Evolutionary conservation across 768 basidiomycete genomes (phyloP), one percentile per base, ranked within the genome.

Genomic region (Boletus pseudo-olivaceus): DNA sequence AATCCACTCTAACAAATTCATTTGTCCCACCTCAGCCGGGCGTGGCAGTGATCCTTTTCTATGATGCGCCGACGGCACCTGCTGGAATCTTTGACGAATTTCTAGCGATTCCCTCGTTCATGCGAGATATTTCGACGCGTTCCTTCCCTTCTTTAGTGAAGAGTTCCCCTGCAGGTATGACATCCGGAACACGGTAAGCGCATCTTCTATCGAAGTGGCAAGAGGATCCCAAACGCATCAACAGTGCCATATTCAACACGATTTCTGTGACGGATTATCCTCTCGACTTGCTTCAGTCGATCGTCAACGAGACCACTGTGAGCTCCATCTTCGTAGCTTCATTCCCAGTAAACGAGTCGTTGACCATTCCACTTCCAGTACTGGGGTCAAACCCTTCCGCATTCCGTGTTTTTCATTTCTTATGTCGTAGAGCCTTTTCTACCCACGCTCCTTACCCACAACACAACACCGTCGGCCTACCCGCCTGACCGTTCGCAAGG

Each of bases 371-470:
- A 71, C 53, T 2, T 32, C 14, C 12, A 61, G 63, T 53, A 49
- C 32, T 55, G 64, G 63, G 54, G 45, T 0, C 3, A 38, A 23
- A 40, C 26, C 14, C 53, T 58, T 10, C 5, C 34, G 3, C 34
- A 46, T 6, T n/a, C 43, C 5, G 39, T 14, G 4, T 3, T 29
- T 30, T 45, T 55, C 27, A 5, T 61, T 27, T 61, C 59, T 12
- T 64, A 65, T 9, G 60, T 42, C 1, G 71, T 81, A 49, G 82
- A 85, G 54, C 79, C 80, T 5, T 83, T 85, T 75, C 72, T 79
- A 0, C 68, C 77, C 0, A 61, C 67, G 38, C 55, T 77, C 51
- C 73, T 75, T 53, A 54, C 64, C 1, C 77, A 79, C 57, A 73
- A 65, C 27, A 47, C 64, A 38, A 65, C 63, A 1, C 41, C 68